Evolutionary conservation across 2,329 filamentous ascomycete species (phyloP), one percentile per base, ranked within the genome.

Genomic region (Seiridium cupressi): DNA sequence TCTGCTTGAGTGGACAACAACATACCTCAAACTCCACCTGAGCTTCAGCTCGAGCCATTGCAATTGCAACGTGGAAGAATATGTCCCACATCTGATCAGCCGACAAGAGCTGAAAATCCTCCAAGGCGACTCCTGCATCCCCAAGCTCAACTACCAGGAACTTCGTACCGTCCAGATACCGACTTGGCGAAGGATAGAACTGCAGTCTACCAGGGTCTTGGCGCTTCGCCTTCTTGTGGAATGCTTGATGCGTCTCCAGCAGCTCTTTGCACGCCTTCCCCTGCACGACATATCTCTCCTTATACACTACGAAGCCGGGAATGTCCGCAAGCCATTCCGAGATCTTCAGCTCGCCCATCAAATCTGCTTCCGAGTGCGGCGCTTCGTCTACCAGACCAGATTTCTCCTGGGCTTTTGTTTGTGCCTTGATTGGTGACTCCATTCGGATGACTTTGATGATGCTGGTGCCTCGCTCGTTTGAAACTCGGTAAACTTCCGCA

Each of bases 371-470:
- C 2, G 75, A 73, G 60, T 85, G 84, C 0, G 84, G 82, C 64
- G 85, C 80, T 66, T 87, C 84, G 61, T 87, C 84, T 4, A 87
- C 81, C 0, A 87, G 73, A 0, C 81, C 82, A 0, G 81, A 78
- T 36, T 75, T 77, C 58, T 81, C 73, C 69, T 87, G 84, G 0
- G 81, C 72, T 61, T 84, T 86, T 6, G 84, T 87, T 65, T 85
- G 82, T 0, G 82, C 68, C 62, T 81, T 84, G 61, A 87, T 84
- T 3, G 83, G 82, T 0, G 84, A 87, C 9, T 81, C 72, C 8
- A 89, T 77, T 2, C 85, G 81, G 60, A 89, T 85, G 26, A 84
- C 81, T 65, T 89, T 89, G 73, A 89, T 84, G 66, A 89, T 87
- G 69, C 84, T 88, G 34, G 82, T 86, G 7, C 85, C 85, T 13